These are phyloP conservation scores for Fusarium pseudocircinatum DNA, from an alignment of 2,329 filamentous ascomycete species.

Conservation along the genomic window DNA sequence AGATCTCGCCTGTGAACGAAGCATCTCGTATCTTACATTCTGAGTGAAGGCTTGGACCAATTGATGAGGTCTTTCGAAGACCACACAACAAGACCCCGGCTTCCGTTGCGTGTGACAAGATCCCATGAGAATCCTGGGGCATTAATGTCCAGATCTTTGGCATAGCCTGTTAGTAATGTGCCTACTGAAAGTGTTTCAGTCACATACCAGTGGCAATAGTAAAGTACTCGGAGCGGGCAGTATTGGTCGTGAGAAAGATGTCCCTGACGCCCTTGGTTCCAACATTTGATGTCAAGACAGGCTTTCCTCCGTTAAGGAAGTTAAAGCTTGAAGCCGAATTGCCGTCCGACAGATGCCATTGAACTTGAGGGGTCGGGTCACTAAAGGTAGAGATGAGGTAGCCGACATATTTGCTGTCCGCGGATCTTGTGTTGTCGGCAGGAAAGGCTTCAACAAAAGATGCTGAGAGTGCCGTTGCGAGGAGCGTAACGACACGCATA, in stretches of 20 bases:
- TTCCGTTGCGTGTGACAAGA: constrained; percentile 47
- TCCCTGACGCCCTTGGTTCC: constrained; percentile 49
- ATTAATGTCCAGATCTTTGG: constrained; percentile 49
- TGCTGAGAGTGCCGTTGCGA: constrained; percentile 4
- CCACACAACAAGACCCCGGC: constrained; percentile 51
- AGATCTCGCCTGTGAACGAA: fast-evolving
- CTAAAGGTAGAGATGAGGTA: constrained; percentile 51
- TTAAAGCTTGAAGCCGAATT: constrained; percentile 46
- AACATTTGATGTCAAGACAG: constrained; percentile 47
- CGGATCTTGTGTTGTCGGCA: neutral
- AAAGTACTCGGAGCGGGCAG: constrained; percentile 48
- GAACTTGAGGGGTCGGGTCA: constrained; percentile 46
- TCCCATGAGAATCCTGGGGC: constrained; percentile 50
- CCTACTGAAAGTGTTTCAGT: neutral
- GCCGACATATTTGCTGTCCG: constrained; percentile 36
- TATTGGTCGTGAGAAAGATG: constrained; percentile 48
- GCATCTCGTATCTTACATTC: neutral
- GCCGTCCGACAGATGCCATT: constrained; percentile 48
- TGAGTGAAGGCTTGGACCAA: constrained; percentile 45
- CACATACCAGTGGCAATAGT: constrained; percentile 48
- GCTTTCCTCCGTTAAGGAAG: constrained; percentile 46
- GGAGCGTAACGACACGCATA: constrained; percentile 11
- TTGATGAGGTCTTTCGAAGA: constrained; percentile 48
- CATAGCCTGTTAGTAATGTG: neutral
- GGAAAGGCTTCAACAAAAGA: constrained; percentile 10